Evolutionary conservation across 176 grass and related monocot species (phyloP), one percentile per base, ranked within the genome.

Genomic region (Raddia distichophylla): DNA sequence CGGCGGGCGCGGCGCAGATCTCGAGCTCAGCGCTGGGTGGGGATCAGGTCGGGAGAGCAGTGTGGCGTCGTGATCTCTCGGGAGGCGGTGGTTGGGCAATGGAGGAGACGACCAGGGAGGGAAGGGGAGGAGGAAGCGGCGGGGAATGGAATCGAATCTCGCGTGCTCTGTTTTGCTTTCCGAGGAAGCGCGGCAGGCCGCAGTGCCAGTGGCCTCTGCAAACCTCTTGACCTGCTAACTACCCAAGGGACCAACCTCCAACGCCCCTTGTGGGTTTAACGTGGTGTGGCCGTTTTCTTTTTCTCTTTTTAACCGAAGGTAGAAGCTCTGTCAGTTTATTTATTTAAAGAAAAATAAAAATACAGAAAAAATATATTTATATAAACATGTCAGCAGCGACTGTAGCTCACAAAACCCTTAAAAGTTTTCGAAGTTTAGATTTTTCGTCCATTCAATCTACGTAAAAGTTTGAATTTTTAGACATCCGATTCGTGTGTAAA

Each of bases 91-190:
- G 83, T 58, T 69, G 73, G 66, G 73, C 73, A 56, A 67, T 59
- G 8, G 66, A 61, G 57, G n/a, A 5, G 80, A 70, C 69, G 56
- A 12, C 19, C 4, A 46, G 2, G 65, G 37, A 40, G 37, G n/a
- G n/a, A n/a, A n/a, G n/a, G n/a, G n/a, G 61, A 4, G 65, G 61
- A n/a, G 8, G 56, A 13, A 65, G 74, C 40, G 63, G 64, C 44
- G 67, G 22, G 18, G 76, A 16, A 8, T 19, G 58, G 55, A 63
- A 74, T 75, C 57, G 87, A 80, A 89, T 89, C 70, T 80, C 56
- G 20, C 45, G 35, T 83, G 86, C 76, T 46, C 58, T 57, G 67
- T 74, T 45, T 78, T 63, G 69, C 61, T 44, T 33, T 70, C 72
- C 55, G 72, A 75, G 37, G 68, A 67, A 79, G 74, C 78, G 73